Percentiles rank a stretch among this genome's conserved stretches.
Evolutionary conservation across 257 asterid genomes (phyloP).

Genomic region (Ilex aquifolium): DNA sequence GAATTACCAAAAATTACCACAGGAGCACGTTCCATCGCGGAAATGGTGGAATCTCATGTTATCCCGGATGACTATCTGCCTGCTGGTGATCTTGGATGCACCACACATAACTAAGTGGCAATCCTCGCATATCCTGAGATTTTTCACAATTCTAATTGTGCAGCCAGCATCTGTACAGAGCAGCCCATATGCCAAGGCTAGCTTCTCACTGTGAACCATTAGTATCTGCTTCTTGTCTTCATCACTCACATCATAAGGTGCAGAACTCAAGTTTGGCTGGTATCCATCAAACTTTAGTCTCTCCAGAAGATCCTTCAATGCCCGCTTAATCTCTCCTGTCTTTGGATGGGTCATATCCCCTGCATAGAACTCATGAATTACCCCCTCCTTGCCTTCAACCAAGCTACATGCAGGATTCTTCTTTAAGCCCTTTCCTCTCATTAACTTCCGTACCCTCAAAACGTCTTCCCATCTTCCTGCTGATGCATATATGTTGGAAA

Average conservation of each 20-base stretch:
- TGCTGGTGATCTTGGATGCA: slow-evolving; percentile 44
- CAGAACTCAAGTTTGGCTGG: slow-evolving; percentile 42
- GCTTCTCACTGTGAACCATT: slow-evolving; percentile 71
- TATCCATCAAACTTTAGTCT: slow-evolving; percentile 46
- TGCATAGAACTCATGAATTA: slow-evolving; percentile 58
- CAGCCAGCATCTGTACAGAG: slow-evolving; percentile 24
- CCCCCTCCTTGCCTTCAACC: slow-evolving; percentile 74
- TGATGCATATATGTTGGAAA: slow-evolving; percentile 61
- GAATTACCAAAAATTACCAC: slow-evolving; percentile 70
- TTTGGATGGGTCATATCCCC: slow-evolving; percentile 57
- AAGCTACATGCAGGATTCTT: slow-evolving; percentile 65
- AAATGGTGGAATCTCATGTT: slow-evolving; percentile 86
- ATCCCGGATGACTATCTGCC: slow-evolving; percentile 71
- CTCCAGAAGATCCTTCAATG: slow-evolving; percentile 27
- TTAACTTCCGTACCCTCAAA: slow-evolving; percentile 37
- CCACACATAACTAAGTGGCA: slow-evolving; percentile 69
- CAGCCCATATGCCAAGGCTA: slow-evolving; percentile 59
- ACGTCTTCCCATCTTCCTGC: slow-evolving; percentile 76
- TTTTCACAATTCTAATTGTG: slow-evolving; percentile 61
- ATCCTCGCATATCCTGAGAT: slow-evolving; percentile 80
- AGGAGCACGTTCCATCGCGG: slow-evolving; percentile 59
- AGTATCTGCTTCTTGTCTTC: slow-evolving; percentile 57
- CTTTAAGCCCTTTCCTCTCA: slow-evolving; percentile 41
- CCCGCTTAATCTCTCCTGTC: slow-evolving; percentile 34
- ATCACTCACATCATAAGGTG: slow-evolving; percentile 51